Evolutionary conservation across 306 rosid species (phyloP).

Genomic region (Bauhinia variegata): DNA sequence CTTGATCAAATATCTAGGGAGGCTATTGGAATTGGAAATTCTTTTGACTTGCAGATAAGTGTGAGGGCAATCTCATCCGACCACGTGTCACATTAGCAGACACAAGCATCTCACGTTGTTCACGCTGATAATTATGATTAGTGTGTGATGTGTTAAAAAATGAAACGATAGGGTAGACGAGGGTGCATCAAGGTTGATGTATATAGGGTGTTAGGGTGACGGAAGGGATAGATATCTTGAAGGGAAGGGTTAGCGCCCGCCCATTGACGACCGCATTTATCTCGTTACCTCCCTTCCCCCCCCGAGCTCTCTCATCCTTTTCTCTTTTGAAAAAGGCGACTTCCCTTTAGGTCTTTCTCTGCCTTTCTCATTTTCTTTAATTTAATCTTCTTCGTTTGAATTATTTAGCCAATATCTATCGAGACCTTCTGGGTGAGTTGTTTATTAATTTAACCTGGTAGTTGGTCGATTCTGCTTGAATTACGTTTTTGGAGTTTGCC

Average conservation of each 20-base stretch:
- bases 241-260: neutral
- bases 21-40: neutral
- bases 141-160: too few species aligned
- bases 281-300: conserved; percentile 27
- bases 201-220: neutral
- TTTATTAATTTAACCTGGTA: neutral
- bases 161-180: conserved; percentile 26
- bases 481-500: too few species aligned
- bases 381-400: neutral
- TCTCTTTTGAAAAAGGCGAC: conserved; percentile 30
- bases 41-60: neutral
- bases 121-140: neutral
- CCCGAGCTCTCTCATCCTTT: conserved; percentile 28
- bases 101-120: neutral
- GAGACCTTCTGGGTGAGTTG: conserved; percentile 37
- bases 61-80: neutral
- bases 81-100: conserved; percentile 37
- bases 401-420: too few species aligned
- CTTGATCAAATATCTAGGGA: neutral
- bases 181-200: neutral
- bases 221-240: conserved; percentile 17
- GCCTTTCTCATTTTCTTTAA: too few species aligned
- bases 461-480: too few species aligned
- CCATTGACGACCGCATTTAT: conserved; percentile 49
- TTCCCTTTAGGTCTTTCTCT: conserved; percentile 21